Conservation (phyloP, 2,329 filamentous ascomycete species). For the Neonectria magnoliae region DNA sequence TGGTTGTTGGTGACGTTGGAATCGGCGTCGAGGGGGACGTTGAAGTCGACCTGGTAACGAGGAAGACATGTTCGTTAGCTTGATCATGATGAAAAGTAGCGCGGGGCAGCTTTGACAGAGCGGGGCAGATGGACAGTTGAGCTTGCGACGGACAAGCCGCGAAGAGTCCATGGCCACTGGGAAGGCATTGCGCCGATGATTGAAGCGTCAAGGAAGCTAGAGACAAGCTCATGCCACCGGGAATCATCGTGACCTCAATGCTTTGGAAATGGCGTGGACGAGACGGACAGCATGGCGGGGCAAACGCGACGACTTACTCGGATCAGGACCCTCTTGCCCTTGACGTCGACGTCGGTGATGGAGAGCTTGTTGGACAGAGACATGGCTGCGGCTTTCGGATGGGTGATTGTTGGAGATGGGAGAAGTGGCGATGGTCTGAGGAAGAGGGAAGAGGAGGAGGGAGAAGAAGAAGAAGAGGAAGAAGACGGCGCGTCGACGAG, state of each 20-base stretch:
- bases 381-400: conserved; percentile 66
- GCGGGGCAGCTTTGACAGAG: not conserved
- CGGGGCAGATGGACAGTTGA: not conserved
- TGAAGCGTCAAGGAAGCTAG: not conserved
- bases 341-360: conserved; percentile 95
- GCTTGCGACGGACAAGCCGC: not conserved
- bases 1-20: conserved; percentile 98
- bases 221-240: not conserved
- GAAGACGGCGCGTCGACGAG: conserved; percentile 2
- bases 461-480: conserved; percentile 34
- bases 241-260: not conserved
- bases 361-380: conserved; percentile 99
- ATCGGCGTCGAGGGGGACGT: conserved; percentile 92
- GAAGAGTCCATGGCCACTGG: not conserved
- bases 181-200: not conserved
- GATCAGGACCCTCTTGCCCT: conserved; percentile 98
- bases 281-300: conserved; percentile 43
- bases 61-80: conserved; percentile 28
- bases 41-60: conserved; percentile 89
- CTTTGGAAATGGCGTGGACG: conserved; percentile 11
- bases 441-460: conserved; percentile 29
- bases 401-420: not conserved
- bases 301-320: conserved; percentile 71
- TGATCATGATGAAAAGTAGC: not conserved
- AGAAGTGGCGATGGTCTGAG: conserved; percentile 13